Evolutionary conservation across 2,329 filamentous ascomycete genomes (phyloP), one percentile per base, ranked within the genome.

Genomic region (Sarocladiaceae sp.): DNA sequence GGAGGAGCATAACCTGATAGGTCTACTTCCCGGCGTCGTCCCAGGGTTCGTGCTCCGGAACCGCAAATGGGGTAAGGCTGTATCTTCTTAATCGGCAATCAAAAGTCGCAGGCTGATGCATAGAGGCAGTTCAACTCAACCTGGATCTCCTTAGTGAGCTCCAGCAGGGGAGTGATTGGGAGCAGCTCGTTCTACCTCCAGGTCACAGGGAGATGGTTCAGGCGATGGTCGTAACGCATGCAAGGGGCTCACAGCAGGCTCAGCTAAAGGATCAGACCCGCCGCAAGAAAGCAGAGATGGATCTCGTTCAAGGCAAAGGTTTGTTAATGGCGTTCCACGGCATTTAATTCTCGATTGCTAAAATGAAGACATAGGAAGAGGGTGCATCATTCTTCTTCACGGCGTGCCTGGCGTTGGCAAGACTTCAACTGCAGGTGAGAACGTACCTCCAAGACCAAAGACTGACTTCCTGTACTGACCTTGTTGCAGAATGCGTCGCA

Each of bases 381-480:
- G 74, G 4, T 59, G 77, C 0, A 66, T 76, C 2, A 64, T 77
- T 0, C 59, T 78, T 0, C 62, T 78, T 0, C 73, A 77, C 53
- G 75, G 75, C 22, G 67, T 72, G 0, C 74, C 75, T 0, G 75
- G 75, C 25, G 73, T 76, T 0, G 75, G 75, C 4, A 78, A 78
- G 64, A 78, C 75, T 0, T 67, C 71, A 0, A 77, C 75, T 0
- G 74, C 75, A 1, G 67, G 33, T 36, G 18, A 36, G 33, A n/a
- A 36, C 15, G 12, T 8, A n/a, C 12, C 15, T 36, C 33, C 18
- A 8, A 8, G 29, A 15, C 29, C 29, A 31, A 15, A 8, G 29
- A 31, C 15, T 15, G 15, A 8, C 29, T 15, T 15, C 29, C 15
- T 7, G 15, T 31, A 31, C 15, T 15, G 6, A 17, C 7, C 7